Base-by-base conservation (phyloP, 2,329 filamentous ascomycete species). In the Penicillium brevicompactum region DNA sequence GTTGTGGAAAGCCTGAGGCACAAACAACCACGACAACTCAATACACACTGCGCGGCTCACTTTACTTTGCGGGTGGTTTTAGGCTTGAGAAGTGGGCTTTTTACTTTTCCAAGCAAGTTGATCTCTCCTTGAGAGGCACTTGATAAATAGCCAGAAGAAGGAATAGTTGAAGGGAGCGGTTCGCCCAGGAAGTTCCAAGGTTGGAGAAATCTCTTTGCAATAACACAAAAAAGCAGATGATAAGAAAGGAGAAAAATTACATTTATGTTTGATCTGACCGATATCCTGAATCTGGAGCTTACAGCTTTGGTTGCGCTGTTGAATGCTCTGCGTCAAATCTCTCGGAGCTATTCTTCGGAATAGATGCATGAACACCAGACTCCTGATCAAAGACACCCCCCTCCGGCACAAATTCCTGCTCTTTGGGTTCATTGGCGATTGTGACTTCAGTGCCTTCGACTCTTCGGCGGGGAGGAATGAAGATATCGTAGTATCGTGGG, bases 401-500 rank as follows among this genome's bases (percentile, higher is more conserved):
- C 1, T 51, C 49, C 16, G 31, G 21, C 1, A 46, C n/a, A 27
- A 43, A 43, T 14, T 37, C 31, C 5, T 52, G 49, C 21, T 52
- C 24, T 32, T 47, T 52, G 13, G 34, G 43, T 24, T 47, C 31
- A 46, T 22, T 42, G 31, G 46, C 31, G 13, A 22, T 27, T 3
- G 44, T 57, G 3, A 34, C 11, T 42, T 55, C 46, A 3, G 37
- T 55, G 4, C 81, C 82, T 50, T 85, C 82, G 7, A 68, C 68
- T 0, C 75, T 71, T 1, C 82, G 76, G 2, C 73, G 61, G 0
- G 73, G 62, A 0, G 82, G 82, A 32, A 85, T 78, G 32, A 85
- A 77, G 4, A 77, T 68, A 59, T 83, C 75, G 59, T 80, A 84
- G 69, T 82, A 85, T 9, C 80, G 74, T 2, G 83, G 83, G 30